A percentile compares a stretch with the other conserved stretches of the same genome.
Evolutionary conservation across 495 filamentous ascomycete genomes (phyloP).

Genomic region (Neurospora sp.): DNA sequence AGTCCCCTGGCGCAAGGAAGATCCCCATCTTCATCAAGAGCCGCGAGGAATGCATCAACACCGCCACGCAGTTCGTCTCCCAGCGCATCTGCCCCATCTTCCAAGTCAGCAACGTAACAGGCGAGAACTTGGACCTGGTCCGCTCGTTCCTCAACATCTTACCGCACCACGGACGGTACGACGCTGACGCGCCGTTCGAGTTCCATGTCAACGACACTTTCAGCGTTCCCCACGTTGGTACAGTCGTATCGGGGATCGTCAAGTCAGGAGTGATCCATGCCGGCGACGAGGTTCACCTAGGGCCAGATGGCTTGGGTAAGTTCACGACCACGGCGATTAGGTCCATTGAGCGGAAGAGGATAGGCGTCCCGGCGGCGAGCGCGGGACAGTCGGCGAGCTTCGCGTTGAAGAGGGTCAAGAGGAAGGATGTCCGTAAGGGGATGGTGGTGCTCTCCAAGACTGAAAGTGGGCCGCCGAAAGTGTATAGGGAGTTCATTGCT

Average conservation of each 20-base stretch:
- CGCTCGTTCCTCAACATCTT: conserved; percentile 92
- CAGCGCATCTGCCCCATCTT: conserved; percentile 96
- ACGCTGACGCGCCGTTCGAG: conserved; percentile 80
- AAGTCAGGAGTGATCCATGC: conserved; percentile 81
- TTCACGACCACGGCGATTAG: conserved; percentile 85
- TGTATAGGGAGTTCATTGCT: conserved; percentile 85
- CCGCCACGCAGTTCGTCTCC: conserved; percentile 90
- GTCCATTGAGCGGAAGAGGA: conserved; percentile 91
- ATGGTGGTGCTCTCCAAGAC: conserved; percentile 92
- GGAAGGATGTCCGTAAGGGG: conserved; percentile 94
- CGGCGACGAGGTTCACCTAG: conserved; percentile 81
- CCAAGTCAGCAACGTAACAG: conserved; percentile 96
- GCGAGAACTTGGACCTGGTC: conserved; percentile 67
- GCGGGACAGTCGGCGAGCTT: conserved; percentile 92
- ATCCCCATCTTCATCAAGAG: conserved; percentile 97
- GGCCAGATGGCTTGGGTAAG: conserved; percentile 84
- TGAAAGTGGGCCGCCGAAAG: conserved; percentile 62
- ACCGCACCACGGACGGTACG: conserved; percentile 89
- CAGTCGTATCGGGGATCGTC: conserved; percentile 89
- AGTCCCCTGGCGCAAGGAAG: conserved; percentile 86
- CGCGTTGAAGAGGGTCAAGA: conserved; percentile 70
- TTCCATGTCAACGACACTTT: conserved; percentile 97
- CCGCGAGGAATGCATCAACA: conserved; percentile 84
- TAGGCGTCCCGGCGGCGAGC: conserved; percentile 76
- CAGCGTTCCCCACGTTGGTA: conserved; percentile 96